Base-by-base conservation (phyloP, 805 yeast genomes). In the Candida krabiensis region DNA sequence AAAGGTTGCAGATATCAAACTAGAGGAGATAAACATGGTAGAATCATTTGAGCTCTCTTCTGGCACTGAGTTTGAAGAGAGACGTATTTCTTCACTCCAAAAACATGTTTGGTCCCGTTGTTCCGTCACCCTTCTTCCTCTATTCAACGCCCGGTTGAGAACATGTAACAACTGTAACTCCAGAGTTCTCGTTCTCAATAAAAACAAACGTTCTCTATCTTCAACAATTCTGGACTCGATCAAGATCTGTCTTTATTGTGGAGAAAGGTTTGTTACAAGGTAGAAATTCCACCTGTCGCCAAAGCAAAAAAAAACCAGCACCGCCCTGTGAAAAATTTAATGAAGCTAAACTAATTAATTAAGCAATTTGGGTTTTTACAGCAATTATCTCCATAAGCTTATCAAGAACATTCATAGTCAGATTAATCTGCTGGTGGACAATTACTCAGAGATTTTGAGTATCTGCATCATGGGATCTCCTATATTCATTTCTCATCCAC, bases 381-480 rank as follows among this genome's bases (percentile, higher is more conserved):
- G n/a, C n/a, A n/a, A n/a, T n/a, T n/a, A n/a, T n/a, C n/a, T n/a
- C n/a, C n/a, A n/a, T n/a, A n/a, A n/a, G n/a, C n/a, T n/a, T n/a
- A n/a, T n/a, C n/a, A n/a, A n/a, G n/a, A n/a, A n/a, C n/a, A n/a
- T n/a, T n/a, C n/a, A n/a, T n/a, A n/a, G n/a, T n/a, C n/a, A n/a
- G n/a, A n/a, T n/a, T n/a, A n/a, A n/a, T n/a, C n/a, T n/a, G n/a
- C n/a, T n/a, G n/a, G n/a, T n/a, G n/a, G n/a, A n/a, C n/a, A n/a
- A n/a, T n/a, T n/a, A n/a, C n/a, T n/a, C n/a, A n/a, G n/a, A n/a
- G n/a, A n/a, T n/a, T n/a, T n/a, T n/a, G n/a, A n/a, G n/a, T n/a
- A n/a, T n/a, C n/a, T n/a, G n/a, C 24, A 21, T 9, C 11, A 78
- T 79, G 83, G 75, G 79, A 1, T 79, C 84, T 3, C 84, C 84